Base-by-base conservation (phyloP, 2,329 filamentous ascomycete genomes). In the Clathrospora elynae region DNA sequence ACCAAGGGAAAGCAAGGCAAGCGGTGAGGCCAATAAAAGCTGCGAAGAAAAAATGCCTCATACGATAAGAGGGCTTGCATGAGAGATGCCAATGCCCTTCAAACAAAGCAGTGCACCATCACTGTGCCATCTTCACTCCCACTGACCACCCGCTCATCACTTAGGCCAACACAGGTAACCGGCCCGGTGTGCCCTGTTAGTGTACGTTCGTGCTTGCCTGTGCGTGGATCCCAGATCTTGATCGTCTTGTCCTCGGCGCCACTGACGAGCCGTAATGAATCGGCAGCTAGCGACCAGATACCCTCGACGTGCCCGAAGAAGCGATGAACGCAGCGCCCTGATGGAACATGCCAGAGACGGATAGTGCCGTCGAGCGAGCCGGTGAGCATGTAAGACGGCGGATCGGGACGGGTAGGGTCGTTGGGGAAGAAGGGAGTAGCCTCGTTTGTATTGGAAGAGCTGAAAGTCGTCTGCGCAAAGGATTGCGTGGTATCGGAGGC, bases 271-370 rank as follows among this genome's bases (percentile, higher is more conserved):
- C 93, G 84, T 13, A 97, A 75, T 1, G 87, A 91, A 71, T 97
- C 92, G 3, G 88, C 92, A 0, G 88, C 89, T 2, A 99, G 78
- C 5, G 88, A 87, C 93, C 93, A 99, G 13, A 99, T 87, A 20
- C 93, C 93, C 70, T 99, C 93, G 14, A 99, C 82, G 62, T 99
- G 93, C 0, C 93, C 93, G 66, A 97, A 99, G 76, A 96, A 95
- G 20, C 90, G 95, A 49, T 90, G 87, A 22, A 96, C 78, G 61
- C 89, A 96, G 51, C 83, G 83, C 24, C 89, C 90, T 0, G 87
- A 87, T 4, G 81, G 81, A 1, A 90, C 88, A 66, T 96, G 90
- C 92, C 93, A 99, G 13, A 97, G 79, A 8, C 92, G 86, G 51
- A 97, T 88, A 0, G 90, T 96, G 43, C 86, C 87, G 70, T 99